Evolutionary conservation across 345 rosid genomes (phyloP), one percentile per base, ranked within the genome.

Genomic region (Populus davidiana): DNA sequence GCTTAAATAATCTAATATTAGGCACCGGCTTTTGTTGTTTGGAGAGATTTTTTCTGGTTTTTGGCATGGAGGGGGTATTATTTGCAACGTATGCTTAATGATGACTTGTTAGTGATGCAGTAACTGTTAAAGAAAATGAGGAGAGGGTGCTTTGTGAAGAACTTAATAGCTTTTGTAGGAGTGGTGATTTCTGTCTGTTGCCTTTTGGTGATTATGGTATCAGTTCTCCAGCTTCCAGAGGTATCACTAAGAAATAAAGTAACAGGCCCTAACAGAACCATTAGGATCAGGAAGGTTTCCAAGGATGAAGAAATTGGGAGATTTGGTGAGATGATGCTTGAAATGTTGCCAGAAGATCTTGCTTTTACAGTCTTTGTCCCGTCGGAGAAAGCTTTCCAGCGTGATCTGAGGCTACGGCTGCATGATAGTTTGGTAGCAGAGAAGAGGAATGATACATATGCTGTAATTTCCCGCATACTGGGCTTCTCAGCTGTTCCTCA

Each of bases 291-390:
- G 41, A 78, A 75, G 39, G 44, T 73, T 67, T 72, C 52, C 20
- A 50, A 67, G 20, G 43, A 79, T 43, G 68, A 76, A 0, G 84
- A 69, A 44, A n/a, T 94, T 1, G 93, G 94, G 2, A 75, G 67
- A 77, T 88, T 93, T 23, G 97, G 94, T 21, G 90, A 86, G 52
- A 91, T 89, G 94, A 88, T 94, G 97, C 65, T 94, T 21, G 87
- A 75, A 67, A 94, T 93, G 98, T 78, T 94, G 70, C 97, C 98
- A 0, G 83, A 83, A 61, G 96, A 90, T 84, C 97, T 93, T 31
- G 85, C 88, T 54, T 91, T 94, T 82, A 94, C 98, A 0, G 84
- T 93, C 75, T 94, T 90, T 41, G 75, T 94, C 49, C 97, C 98
- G 33, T 90, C 97, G 0, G 87, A 82, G 47, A 77, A 66, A 64